Base-by-base conservation (phyloP, 2,329 filamentous ascomycete genomes). In the Xenoacremonium recifei region DNA sequence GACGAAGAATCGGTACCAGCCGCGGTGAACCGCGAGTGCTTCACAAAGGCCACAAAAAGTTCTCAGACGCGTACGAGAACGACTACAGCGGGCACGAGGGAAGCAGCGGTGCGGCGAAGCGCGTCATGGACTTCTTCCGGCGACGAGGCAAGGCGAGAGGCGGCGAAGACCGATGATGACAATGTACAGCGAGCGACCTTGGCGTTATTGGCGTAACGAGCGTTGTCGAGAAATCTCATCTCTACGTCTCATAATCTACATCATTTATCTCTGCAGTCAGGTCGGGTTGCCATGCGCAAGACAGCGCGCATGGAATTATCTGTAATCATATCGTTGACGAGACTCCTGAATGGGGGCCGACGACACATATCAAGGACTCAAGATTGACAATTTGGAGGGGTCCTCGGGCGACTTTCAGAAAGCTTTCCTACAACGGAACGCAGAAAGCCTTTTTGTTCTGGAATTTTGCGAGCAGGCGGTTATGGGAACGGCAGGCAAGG, bases 61-160 rank as follows among this genome's bases (percentile, higher is more conserved):
- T 99, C 55, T 84, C 80, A 2, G 90, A 96, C 57, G 89, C 87
- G 2, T 96, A 95, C 62, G 89, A 96, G 47, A 85, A 89, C 53
- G 78, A 80, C 37, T 75, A 71, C 25, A 74, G 75, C 39, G 80
- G 84, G 39, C 84, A 90, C 58, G 84, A 84, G 21, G 92, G 92
- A 33, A 95, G 87, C 64, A 92, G 84, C 50, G 89, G 89, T 42
- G 87, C 90, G 3, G 90, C 91, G 12, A 85, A 91, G 63, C 84
- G 89, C 61, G 93, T 99, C 29, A 97, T 99, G 91, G 92, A 99
- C 69, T 96, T 97, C 67, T 99, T 99, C 74, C 79, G 93, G 56
- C 79, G 91, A 64, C 80, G 91, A 62, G 89, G 87, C 42, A 89
- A 85, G 69, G 88, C 84, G 54, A 76, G 86, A 59, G 79, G 76